Conservation (phyloP, 441 rosid species). For the Adansonia madagascariensis region DNA sequence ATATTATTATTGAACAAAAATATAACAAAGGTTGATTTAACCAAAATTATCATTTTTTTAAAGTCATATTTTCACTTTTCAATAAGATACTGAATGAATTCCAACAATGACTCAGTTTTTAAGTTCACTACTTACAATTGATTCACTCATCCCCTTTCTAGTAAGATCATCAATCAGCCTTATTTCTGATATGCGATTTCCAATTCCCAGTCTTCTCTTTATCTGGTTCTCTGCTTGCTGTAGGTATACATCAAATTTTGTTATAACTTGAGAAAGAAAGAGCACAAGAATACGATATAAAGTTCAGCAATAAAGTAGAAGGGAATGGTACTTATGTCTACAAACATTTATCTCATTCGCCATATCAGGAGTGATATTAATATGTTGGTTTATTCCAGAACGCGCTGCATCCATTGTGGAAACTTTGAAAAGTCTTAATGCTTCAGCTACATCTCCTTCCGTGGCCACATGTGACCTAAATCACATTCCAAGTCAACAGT, state of each 20-base stretch:
- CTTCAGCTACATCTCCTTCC: slow-evolving; percentile 85
- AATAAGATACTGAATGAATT: not conserved
- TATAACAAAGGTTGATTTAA: not conserved
- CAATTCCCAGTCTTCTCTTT: slow-evolving; percentile 87
- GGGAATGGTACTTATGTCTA: not conserved
- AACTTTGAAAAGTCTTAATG: slow-evolving; percentile 82
- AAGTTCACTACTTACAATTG: slow-evolving; percentile 59
- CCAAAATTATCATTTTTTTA: not conserved
- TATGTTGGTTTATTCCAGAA: slow-evolving; percentile 89
- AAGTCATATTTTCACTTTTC: too few species aligned
- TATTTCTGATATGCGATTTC: slow-evolving; percentile 86
- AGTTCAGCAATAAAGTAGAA: not conserved
- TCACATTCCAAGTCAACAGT: slow-evolving; percentile 3
- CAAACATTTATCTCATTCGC: slow-evolving; percentile 82
- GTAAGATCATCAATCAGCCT: slow-evolving; percentile 83
- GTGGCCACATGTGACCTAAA: slow-evolving; percentile 85
- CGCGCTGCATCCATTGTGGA: slow-evolving; percentile 97
- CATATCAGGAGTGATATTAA: slow-evolving; percentile 77
- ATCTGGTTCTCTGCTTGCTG: slow-evolving; percentile 96
- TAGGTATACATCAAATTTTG: slow-evolving; percentile 9
- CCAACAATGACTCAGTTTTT: not conserved
- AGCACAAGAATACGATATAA: not conserved
- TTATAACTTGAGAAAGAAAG: not conserved
- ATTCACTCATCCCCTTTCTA: slow-evolving; percentile 90
- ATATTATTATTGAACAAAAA: not conserved